A percentile compares a stretch with the other conserved stretches of the same genome.
phyloP scores from a whole-genome alignment of 345 rosid species.

The Cardamine occulta region DNA sequence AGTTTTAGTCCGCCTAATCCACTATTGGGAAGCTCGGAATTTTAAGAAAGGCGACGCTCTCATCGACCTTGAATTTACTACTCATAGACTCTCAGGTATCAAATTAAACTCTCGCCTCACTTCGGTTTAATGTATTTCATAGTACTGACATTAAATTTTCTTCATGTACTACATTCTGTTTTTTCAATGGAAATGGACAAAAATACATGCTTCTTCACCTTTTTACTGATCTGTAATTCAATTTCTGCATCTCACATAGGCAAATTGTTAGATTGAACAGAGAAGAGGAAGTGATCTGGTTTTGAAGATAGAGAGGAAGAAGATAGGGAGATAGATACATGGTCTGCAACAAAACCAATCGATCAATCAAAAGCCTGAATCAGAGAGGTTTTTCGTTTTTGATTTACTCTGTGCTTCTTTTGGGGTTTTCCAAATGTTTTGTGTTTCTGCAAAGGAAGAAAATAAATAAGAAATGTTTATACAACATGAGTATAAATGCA shows the following conservation, averaged over 20 bases:
- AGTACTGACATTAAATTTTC: too few relatives aligned
- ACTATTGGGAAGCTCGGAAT: too few relatives aligned
- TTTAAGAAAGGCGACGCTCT: too few relatives aligned
- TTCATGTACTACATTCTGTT: too few relatives aligned
- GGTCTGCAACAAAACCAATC: neutral
- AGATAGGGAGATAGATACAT: slow-evolving; percentile 8
- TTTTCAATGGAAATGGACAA: too few relatives aligned
- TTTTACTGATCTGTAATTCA: slow-evolving; percentile 27
- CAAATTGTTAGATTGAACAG: slow-evolving; percentile 17
- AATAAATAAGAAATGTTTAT: neutral
- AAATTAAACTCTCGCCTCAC: too few relatives aligned
- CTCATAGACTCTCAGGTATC: too few relatives aligned
- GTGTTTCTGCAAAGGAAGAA: neutral
- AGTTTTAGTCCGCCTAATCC: too few relatives aligned
- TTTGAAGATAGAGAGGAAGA: slow-evolving; percentile 9
- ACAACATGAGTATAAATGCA: too few relatives aligned
- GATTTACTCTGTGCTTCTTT: neutral
- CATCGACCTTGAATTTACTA: too few relatives aligned
- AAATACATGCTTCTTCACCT: neutral
- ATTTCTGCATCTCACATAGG: slow-evolving; percentile 4
- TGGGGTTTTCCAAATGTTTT: slow-evolving; percentile 5
- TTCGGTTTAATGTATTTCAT: too few relatives aligned
- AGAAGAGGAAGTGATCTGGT: slow-evolving; percentile 21
- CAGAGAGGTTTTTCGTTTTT: slow-evolving; percentile 29
- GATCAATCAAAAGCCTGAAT: neutral